Evolutionary conservation across 2,329 filamentous ascomycete species (phyloP), one percentile per base, ranked within the genome.

Genomic region (Seiridium cupressi): DNA sequence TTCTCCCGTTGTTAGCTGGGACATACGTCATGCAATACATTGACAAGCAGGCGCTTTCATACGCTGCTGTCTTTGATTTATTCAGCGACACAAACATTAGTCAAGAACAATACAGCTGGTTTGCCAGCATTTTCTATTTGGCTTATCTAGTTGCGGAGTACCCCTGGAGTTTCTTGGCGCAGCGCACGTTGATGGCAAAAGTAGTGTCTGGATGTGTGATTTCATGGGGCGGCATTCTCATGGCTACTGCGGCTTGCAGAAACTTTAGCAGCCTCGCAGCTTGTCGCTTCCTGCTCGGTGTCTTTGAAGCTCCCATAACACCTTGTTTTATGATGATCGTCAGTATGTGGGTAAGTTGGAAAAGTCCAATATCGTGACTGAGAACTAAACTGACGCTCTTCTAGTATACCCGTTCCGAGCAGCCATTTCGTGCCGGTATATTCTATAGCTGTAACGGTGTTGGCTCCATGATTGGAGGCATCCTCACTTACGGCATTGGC

Each of bases 51-150:
- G 79, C 82, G 0, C 71, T 85, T 4, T 77, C 77, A 0, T 85
- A 85, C 66, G 77, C 79, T 0, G 82, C 83, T 2, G 81, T 86
- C 0, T 85, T 85, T 61, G 84, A 85, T 53, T 72, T 86, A 0
- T 80, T 84, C 61, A 69, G 72, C 10, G 76, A 77, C 31, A 83
- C 82, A 0, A 71, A 76, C 18, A 83, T 84, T 64, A 76, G 70
- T 1, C 68, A 73, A 11, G 72, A 73, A 1, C 71, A 84, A 56
- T 86, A 85, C 62, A 77, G 76, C 51, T 84, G 82, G 81, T 75
- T 84, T n/a, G 79, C 81, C 1, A 81, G 76, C 31, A 79, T 85
- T 4, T 85, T 85, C 66, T 85, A 84, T 61, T 74, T 85, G n/a
- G 82, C 72, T 4, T 66, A 66, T 54, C 55, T 65, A 44, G 59